A percentile compares a stretch with the other conserved stretches of the same genome.
phyloP scores from a whole-genome alignment of 1,284 basidiomycete genomes.

The Leccinum subatratum region DNA sequence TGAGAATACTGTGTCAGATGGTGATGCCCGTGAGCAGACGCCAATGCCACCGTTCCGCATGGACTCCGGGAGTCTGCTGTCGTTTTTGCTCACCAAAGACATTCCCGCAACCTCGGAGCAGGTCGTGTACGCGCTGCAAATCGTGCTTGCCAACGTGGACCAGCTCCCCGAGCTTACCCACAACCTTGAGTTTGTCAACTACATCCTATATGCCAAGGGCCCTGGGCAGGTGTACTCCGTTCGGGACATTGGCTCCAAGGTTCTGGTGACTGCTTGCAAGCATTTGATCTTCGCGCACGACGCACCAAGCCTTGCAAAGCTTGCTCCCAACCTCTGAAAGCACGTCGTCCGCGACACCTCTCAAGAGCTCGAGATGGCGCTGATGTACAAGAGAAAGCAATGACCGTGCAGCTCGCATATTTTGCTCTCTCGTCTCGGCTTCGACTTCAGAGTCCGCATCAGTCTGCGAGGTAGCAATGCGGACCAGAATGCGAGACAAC shows the following conservation, averaged over 20 bases:
- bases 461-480: conserved; percentile 17
- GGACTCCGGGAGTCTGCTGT: conserved; percentile 4
- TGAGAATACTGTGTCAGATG: not conserved
- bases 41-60: not conserved
- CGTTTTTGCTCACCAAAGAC: conserved; percentile 7
- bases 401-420: conserved; percentile 20
- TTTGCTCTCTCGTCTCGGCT: conserved; percentile 17
- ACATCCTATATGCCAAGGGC: conserved; percentile 5
- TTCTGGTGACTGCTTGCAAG: conserved; percentile 3
- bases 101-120: not conserved
- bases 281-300: not conserved
- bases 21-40: not conserved
- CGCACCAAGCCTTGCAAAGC: not conserved
- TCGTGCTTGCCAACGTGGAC: conserved; percentile 4
- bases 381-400: conserved; percentile 47
- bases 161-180: conserved; percentile 1
- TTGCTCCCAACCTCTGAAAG: conserved; percentile 27
- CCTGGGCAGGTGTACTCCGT: conserved; percentile 5
- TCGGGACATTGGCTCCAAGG: not conserved
- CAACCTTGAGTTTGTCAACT: conserved; percentile 8
- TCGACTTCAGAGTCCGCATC: conserved; percentile 11
- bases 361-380: conserved; percentile 49
- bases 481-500: conserved; percentile 36
- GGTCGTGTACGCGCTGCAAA: conserved; percentile 2
- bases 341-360: conserved; percentile 37